Evolutionary conservation across 768 basidiomycete genomes (phyloP).

Genomic region (Suillus variegatus): DNA sequence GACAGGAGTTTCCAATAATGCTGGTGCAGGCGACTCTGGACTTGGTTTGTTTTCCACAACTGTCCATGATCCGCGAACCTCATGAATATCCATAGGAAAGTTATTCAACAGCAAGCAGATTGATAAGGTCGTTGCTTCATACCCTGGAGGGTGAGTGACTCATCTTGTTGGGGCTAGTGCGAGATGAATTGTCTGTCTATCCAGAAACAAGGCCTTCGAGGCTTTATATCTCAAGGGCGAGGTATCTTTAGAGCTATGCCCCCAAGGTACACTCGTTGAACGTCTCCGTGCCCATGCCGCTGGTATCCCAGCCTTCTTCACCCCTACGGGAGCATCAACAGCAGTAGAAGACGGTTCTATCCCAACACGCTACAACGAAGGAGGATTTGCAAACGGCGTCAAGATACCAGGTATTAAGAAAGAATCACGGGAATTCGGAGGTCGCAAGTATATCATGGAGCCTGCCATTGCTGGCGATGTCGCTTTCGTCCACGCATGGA

Average conservation of each 20-base stretch:
- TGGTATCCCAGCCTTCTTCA: constrained; percentile 93
- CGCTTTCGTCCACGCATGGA: constrained; percentile 89
- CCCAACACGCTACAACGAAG: constrained; percentile 75
- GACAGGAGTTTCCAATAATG: constrained; percentile 89
- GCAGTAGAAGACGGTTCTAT: constrained; percentile 80
- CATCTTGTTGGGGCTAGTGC: not conserved
- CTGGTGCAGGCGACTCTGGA: constrained; percentile 69
- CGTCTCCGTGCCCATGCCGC: constrained; percentile 87
- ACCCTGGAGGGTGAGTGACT: constrained; percentile 73
- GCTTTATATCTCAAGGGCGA: constrained; percentile 75
- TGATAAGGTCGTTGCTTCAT: constrained; percentile 83
- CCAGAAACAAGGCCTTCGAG: constrained; percentile 86
- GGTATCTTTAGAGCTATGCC: constrained; percentile 85
- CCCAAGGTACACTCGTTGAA: constrained; percentile 90
- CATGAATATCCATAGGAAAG: constrained; percentile 49
- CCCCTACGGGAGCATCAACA: constrained; percentile 86
- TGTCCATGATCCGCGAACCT: not conserved
- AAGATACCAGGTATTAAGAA: constrained; percentile 74
- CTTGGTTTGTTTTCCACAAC: constrained; percentile 48
- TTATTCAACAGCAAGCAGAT: constrained; percentile 76
- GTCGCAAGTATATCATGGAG: constrained; percentile 82
- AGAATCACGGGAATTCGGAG: constrained; percentile 74
- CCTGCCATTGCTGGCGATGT: constrained; percentile 78
- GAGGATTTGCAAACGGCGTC: constrained; percentile 71
- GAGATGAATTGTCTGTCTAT: constrained; percentile 4